Evolutionary conservation across 169 alveolate genomes (phyloP).

Genomic region (Amoebophrya sp.): DNA sequence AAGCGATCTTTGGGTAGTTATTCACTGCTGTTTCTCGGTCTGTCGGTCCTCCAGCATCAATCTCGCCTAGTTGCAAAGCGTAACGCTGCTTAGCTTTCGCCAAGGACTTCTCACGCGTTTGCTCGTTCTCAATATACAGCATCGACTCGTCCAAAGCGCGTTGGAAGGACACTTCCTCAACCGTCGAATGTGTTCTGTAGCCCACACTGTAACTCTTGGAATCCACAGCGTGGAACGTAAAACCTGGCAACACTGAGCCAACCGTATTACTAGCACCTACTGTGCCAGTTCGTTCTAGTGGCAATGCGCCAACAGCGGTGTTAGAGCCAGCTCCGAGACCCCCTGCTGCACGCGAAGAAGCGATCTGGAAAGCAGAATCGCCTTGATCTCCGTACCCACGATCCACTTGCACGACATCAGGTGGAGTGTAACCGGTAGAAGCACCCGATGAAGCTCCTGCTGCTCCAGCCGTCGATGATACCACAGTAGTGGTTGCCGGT

Average conservation of each 20-base stretch:
- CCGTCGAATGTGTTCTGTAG: neutral
- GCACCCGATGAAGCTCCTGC: neutral
- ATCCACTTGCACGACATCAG: no score
- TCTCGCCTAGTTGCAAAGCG: neutral
- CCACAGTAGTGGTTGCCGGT: neutral
- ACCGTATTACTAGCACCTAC: neutral
- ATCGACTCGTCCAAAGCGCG: neutral
- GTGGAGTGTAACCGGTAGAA: no score
- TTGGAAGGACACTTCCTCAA: neutral
- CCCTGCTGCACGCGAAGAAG: no score
- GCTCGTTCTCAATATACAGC: neutral
- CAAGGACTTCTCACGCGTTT: neutral
- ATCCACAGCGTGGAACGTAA: neutral
- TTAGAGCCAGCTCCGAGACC: no score
- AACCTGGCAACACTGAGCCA: neutral
- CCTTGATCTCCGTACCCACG: no score
- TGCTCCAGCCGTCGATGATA: no score
- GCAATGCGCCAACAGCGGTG: no score
- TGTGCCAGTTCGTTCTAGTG: no score
- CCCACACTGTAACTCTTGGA: neutral
- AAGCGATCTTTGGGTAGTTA: neutral
- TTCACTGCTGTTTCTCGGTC: neutral
- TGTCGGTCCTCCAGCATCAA: neutral
- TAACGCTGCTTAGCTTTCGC: neutral
- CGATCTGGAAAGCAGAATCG: no score